These are phyloP conservation scores for Pueraria montana DNA, from an alignment of 306 rosid species.

Conservation along the genomic window DNA sequence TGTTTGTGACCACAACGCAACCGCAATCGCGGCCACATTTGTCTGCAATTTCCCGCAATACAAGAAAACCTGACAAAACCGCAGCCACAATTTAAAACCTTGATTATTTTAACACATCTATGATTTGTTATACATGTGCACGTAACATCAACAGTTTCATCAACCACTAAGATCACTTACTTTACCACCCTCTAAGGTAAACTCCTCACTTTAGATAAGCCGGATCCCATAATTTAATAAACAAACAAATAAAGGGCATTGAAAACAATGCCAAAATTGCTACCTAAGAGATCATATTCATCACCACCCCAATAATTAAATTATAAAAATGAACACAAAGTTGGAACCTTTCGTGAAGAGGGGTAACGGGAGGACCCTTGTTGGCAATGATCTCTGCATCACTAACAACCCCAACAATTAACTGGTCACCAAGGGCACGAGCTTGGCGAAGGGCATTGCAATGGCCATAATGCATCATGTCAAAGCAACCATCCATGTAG, in stretches of 20 bases:
- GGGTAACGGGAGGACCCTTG: constrained; percentile 99
- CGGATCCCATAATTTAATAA: not conserved
- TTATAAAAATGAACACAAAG: not conserved
- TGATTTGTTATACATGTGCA: not conserved
- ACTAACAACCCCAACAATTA: constrained; percentile 93
- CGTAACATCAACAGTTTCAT: not conserved
- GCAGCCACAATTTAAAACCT: not conserved
- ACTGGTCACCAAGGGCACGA: constrained; percentile 93
- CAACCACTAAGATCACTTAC: not conserved
- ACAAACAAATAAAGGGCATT: not conserved
- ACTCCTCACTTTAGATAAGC: not conserved
- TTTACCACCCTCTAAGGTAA: not conserved
- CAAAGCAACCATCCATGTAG: constrained; percentile 99
- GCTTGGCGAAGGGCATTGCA: constrained; percentile 99
- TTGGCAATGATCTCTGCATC: constrained; percentile 93
- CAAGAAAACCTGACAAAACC: not conserved
- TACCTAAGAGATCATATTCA: not conserved
- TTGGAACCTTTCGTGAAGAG: constrained; percentile 70
- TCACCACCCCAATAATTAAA: constrained; percentile 2
- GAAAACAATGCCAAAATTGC: constrained; percentile 5
- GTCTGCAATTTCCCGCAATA: not conserved
- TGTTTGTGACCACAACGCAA: not conserved
- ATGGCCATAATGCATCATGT: constrained; percentile 99
- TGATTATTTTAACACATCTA: not conserved
- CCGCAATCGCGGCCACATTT: not conserved